Percentiles rank a stretch among this genome's conserved stretches.
Evolutionary conservation across 495 filamentous ascomycete species (phyloP).

Genomic region (Penicillium coffeae): DNA sequence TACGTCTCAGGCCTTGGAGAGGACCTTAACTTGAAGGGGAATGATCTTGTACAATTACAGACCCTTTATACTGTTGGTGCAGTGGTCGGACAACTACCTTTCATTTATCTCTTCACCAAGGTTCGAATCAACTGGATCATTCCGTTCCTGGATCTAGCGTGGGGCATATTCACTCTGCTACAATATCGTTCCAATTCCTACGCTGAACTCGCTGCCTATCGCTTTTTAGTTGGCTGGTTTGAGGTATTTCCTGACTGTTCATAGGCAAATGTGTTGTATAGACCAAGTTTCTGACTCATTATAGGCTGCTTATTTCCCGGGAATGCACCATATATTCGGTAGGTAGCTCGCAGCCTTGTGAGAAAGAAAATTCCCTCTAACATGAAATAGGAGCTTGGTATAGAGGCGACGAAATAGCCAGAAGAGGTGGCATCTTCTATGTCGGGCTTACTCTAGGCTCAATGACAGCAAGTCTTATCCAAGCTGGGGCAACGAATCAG

Average conservation of each 20-base stretch:
- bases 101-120: conserved; percentile 47
- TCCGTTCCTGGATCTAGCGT: conserved; percentile 38
- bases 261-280: no score
- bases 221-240: conserved; percentile 86
- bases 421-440: conserved; percentile 48
- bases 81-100: conserved; percentile 48
- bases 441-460: conserved; percentile 46
- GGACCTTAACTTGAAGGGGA: conserved; percentile 30
- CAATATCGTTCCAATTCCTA: conserved; percentile 37
- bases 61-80: conserved; percentile 50
- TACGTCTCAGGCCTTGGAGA: neutral
- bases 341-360: conserved; percentile 36
- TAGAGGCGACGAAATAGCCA: conserved; percentile 36
- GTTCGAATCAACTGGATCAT: conserved; percentile 47
- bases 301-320: conserved; percentile 41
- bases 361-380: neutral
- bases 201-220: conserved; percentile 47
- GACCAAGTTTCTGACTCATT: conserved; percentile 1
- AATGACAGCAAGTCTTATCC: conserved; percentile 48
- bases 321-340: conserved; percentile 46
- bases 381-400: conserved; percentile 38
- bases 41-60: conserved; percentile 46
- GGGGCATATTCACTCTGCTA: conserved; percentile 47
- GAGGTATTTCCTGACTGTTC: conserved; percentile 45
- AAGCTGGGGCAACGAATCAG: conserved; percentile 38